Base-by-base conservation (phyloP, 2,329 filamentous ascomycete species). In the Nemania sp. region DNA sequence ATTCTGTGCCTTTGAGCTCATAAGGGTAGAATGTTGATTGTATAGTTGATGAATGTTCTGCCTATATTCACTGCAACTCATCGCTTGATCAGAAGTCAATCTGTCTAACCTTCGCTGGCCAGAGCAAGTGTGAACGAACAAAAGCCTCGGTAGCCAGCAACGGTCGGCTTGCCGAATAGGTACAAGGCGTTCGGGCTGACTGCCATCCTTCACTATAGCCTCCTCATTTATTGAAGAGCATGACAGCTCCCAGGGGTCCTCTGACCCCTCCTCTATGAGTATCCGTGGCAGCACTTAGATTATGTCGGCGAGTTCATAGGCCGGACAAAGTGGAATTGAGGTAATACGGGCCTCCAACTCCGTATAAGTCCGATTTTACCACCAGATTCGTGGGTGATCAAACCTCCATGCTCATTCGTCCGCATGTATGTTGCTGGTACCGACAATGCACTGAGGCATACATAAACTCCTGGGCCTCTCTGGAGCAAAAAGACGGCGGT, bases 341-440 rank as follows among this genome's bases (percentile, higher is more conserved):
- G 53, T 59, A 56, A 51, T 49, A 41, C 56, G 56, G 53, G 49
- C 56, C 56, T 59, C 50, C 49, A 46, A 28, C 48, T 56, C 56
- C 56, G 56, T 51, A 42, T 37, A 54, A 48, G 36, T 58, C 43
- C 33, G 30, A 28, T 34, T 36, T n/a, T 42, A 45, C 42, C 40
- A 49, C 47, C 41, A 34, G n/a, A 33, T 34, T 46, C 36, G 39
- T 30, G 41, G 46, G 8, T 42, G 45, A 41, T 31, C 26, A 34
- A 49, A 26, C 48, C 30, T 19, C 20, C 39, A 45, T 40, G 39
- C 53, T 49, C 28, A 48, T 52, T 49, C 44, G 40, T 28, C 14
- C 44, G 20, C 26, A 24, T 48, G 36, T 30, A 44, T 39, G 49
- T 30, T 43, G 22, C 24, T 45, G 17, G 40, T 34, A 52, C 14